Base-by-base conservation (phyloP, 306 rosid genomes). In the Comarum palustre region DNA sequence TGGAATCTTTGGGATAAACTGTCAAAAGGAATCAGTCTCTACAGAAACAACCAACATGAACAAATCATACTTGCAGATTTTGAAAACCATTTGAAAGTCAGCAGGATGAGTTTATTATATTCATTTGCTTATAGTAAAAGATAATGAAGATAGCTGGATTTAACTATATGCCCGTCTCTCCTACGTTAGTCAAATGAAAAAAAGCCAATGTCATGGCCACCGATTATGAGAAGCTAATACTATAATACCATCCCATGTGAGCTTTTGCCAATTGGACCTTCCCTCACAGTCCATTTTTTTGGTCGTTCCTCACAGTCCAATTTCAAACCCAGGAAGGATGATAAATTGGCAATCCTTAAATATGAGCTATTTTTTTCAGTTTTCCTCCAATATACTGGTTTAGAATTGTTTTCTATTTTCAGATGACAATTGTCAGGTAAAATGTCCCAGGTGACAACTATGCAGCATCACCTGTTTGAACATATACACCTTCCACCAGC, bases 141-240 rank as follows among this genome's bases (percentile, higher is more conserved):
- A 71, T 51, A 41, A 72, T 38, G 61, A 39, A 58, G 16, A 72
- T 39, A 41, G 76, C 77, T 74, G 80, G 68, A 48, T 58, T 69
- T 5, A 36, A 36, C 39, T 39, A 39, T 39, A 39, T 39, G 42
- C 42, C 42, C 8, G 7, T 7, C 76, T 54, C 81, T 39, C 27
- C 10, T 61, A 20, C 29, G 8, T 3, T 72, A 19, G 76, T 72
- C 68, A 17, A 39, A 41, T 27, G 17, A 38, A 27, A 39, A 20
- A n/a, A 32, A 16, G 68, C 84, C 76, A 81, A 78, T 85, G 84
- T 86, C 83, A 82, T 75, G 87, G 84, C 66, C 88, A 75, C 77
- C 69, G 74, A 83, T 86, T 78, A 77, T n/a, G 73, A 59, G 76
- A 55, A 66, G 25, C 32, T 2, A 45, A 72, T 51, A 73, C 25